Percentiles rank a stretch among this genome's conserved stretches.
Conservation (phyloP, 2,329 filamentous ascomycete species). For the Botrytis deweyae region DNA sequence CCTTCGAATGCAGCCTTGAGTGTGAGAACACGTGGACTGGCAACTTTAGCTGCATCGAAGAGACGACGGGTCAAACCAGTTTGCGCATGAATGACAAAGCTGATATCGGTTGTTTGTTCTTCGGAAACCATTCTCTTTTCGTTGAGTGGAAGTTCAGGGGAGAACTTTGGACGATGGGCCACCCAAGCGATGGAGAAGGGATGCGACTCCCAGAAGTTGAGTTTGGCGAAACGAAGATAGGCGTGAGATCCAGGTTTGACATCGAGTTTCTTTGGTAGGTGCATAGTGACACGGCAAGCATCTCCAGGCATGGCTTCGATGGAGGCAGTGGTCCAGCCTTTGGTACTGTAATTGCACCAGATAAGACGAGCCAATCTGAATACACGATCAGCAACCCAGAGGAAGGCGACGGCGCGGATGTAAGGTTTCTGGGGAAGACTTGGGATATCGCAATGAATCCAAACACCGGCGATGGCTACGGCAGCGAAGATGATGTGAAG, state of each 20-base stretch:
- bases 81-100: conserved; percentile 82
- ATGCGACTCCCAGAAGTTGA: conserved; percentile 71
- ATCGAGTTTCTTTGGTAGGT: conserved; percentile 63
- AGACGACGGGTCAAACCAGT: conserved; percentile 85
- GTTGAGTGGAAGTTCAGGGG: conserved; percentile 38
- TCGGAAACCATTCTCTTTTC: conserved; percentile 38
- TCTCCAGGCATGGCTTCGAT: conserved; percentile 70
- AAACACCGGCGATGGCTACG: conserved; percentile 67
- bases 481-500: conserved; percentile 76
- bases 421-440: conserved; percentile 67
- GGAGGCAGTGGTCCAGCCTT: conserved; percentile 60
- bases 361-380: conserved; percentile 62
- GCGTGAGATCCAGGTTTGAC: conserved; percentile 71
- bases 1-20: conserved; percentile 74
- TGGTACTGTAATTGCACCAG: conserved; percentile 59
- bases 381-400: conserved; percentile 74
- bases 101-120: conserved; percentile 52
- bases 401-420: conserved; percentile 68
- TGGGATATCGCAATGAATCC: conserved; percentile 73
- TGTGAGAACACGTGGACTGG: conserved; percentile 18
- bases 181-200: conserved; percentile 80
- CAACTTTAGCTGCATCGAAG: conserved; percentile 63
- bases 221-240: conserved; percentile 67
- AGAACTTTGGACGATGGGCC: conserved; percentile 50
- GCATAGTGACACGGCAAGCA: conserved; percentile 67